These are phyloP conservation scores for Casuarina glauca DNA, from an alignment of 306 rosid species.

Conservation along the genomic window DNA sequence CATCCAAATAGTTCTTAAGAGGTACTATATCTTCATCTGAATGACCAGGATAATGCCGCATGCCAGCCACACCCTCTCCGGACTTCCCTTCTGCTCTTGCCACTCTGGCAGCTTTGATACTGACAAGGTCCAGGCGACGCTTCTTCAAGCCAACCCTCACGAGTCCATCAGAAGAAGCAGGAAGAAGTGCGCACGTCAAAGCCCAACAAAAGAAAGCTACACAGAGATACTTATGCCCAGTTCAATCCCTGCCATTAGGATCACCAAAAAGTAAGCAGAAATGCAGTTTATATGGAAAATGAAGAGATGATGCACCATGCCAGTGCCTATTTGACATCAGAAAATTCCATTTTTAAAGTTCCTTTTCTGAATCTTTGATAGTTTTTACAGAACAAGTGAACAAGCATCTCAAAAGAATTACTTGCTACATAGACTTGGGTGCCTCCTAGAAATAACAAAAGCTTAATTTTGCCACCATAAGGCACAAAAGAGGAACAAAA, in stretches of 20 bases:
- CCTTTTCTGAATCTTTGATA: background rate
- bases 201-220: conserved; percentile 58
- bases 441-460: background rate
- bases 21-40: conserved; percentile 53
- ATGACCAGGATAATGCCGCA: conserved; percentile 16
- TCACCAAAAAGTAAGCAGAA: conserved; percentile 17
- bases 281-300: conserved; percentile 11
- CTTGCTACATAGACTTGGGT: background rate
- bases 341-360: background rate
- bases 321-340: background rate
- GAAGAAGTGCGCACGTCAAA: conserved; percentile 54
- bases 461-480: background rate
- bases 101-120: conserved; percentile 52
- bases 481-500: background rate
- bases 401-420: background rate
- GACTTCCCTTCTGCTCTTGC: conserved; percentile 36
- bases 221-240: conserved; percentile 40
- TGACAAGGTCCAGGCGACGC: conserved; percentile 55
- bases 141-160: conserved; percentile 69
- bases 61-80: conserved; percentile 31
- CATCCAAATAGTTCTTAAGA: conserved; percentile 72
- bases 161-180: conserved; percentile 57
- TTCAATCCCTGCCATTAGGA: conserved; percentile 32
- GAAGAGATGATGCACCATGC: background rate
- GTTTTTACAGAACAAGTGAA: background rate